phyloP scores from a whole-genome alignment of 2,329 filamentous ascomycete species.

The Colletotrichum sp. region DNA sequence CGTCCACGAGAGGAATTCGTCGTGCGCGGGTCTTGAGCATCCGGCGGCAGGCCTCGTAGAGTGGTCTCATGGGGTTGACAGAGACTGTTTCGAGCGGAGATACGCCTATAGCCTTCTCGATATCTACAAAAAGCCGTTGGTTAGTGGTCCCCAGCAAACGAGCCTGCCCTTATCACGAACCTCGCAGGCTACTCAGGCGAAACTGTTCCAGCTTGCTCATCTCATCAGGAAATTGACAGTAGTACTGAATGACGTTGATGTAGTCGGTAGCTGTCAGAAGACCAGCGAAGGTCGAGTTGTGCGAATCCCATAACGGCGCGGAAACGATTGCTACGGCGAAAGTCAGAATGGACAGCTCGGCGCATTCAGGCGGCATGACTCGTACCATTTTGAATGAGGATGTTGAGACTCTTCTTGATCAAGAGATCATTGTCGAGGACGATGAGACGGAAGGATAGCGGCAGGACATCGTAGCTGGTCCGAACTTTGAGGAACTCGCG shows the following conservation, averaged over 20 bases:
- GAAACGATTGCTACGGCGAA: conserved; percentile 83
- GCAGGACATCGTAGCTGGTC: conserved; percentile 97
- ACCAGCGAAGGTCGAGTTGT: conserved; percentile 89
- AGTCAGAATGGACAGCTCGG: conserved; percentile 15
- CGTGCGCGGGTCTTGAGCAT: conserved; percentile 95
- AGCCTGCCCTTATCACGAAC: conserved; percentile 50
- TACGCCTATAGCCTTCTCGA: conserved; percentile 92
- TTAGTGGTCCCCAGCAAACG: background rate
- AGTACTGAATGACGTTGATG: conserved; percentile 99
- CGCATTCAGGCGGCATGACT: conserved; percentile 5
- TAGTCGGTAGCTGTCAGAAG: conserved; percentile 96
- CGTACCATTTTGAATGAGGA: conserved; percentile 92
- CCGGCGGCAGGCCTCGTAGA: conserved; percentile 93
- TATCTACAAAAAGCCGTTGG: conserved; percentile 62
- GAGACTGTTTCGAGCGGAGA: conserved; percentile 92
- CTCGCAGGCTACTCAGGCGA: conserved; percentile 86
- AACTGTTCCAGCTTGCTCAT: conserved; percentile 93
- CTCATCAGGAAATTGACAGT: conserved; percentile 94
- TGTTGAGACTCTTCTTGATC: conserved; percentile 96
- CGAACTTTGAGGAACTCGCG: conserved; percentile 95
- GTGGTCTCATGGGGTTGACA: conserved; percentile 86
- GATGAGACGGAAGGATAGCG: conserved; percentile 93
- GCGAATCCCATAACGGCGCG: conserved; percentile 95
- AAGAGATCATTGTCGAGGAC: conserved; percentile 93
- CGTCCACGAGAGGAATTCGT: conserved; percentile 90